Evolutionary conservation across 1,284 basidiomycete species (phyloP).

Genomic region (Thelephora terrestris): DNA sequence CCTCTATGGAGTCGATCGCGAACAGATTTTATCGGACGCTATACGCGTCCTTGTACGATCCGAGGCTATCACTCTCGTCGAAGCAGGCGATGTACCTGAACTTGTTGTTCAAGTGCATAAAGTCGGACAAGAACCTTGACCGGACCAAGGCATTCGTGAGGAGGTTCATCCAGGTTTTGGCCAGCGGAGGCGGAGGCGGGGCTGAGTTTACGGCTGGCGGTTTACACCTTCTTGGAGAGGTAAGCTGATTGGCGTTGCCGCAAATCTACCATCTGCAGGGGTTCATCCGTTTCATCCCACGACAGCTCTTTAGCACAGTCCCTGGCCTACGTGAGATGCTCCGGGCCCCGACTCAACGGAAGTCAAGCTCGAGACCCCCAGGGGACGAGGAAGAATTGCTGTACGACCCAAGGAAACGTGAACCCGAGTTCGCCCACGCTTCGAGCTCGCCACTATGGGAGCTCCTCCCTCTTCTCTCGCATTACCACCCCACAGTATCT

Average conservation of each 20-base stretch:
- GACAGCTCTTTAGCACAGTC: constrained; percentile 68
- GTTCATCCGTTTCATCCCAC: not conserved
- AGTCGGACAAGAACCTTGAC: constrained; percentile 58
- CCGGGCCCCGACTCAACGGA: constrained; percentile 27
- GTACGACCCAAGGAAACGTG: constrained; percentile 87
- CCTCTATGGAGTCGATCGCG: constrained; percentile 39
- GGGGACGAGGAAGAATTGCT: constrained; percentile 31
- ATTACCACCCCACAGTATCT: constrained; percentile 89
- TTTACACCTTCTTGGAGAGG: constrained; percentile 65
- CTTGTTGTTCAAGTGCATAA: constrained; percentile 87
- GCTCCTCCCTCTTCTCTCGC: constrained; percentile 73
- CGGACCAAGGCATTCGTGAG: constrained; percentile 81
- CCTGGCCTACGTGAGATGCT: constrained; percentile 67
- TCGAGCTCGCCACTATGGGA: constrained; percentile 83
- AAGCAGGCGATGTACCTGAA: constrained; percentile 99
- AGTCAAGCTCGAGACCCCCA: constrained; percentile 19
- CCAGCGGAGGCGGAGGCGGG: constrained; percentile 60
- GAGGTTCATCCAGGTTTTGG: constrained; percentile 80
- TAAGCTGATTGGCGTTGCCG: constrained; percentile 21
- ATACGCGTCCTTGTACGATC: constrained; percentile 84
- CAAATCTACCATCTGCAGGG: not conserved
- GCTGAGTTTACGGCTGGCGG: constrained; percentile 90
- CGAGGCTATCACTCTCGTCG: constrained; percentile 71
- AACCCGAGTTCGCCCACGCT: constrained; percentile 84
- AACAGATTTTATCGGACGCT: constrained; percentile 89